Conservation (phyloP, 2,329 filamentous ascomycete genomes). For the Pseudopyrenochaeta lycopersici region DNA sequence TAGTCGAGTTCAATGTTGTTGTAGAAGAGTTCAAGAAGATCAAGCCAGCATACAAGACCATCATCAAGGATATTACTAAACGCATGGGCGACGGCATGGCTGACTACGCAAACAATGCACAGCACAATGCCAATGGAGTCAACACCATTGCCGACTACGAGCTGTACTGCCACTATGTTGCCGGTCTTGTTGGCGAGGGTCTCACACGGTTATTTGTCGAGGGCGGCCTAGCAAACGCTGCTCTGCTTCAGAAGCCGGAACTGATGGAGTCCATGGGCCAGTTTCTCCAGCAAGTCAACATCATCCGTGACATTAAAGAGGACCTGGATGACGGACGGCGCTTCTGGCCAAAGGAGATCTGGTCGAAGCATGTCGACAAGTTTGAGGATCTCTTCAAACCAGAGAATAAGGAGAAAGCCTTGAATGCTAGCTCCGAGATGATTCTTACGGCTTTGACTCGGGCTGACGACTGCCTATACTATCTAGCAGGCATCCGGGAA, state of each 20-base stretch:
- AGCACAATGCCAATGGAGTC: slow-evolving; percentile 81
- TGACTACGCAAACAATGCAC: slow-evolving; percentile 87
- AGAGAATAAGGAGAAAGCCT: slow-evolving; percentile 76
- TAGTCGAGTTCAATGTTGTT: slow-evolving; percentile 91
- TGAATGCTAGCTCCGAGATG: slow-evolving; percentile 93
- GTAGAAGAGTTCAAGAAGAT: slow-evolving; percentile 87
- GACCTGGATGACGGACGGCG: slow-evolving; percentile 86
- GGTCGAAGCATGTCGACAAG: slow-evolving; percentile 90
- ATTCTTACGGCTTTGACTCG: slow-evolving; percentile 87
- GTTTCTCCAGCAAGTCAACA: slow-evolving; percentile 98
- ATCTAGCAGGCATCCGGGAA: slow-evolving; percentile 92
- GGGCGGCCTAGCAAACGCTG: slow-evolving; percentile 84
- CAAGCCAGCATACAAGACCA: slow-evolving; percentile 82
- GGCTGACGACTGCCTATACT: slow-evolving; percentile 94
- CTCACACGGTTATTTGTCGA: slow-evolving; percentile 90
- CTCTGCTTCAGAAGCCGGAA: slow-evolving; percentile 77
- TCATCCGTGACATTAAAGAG: slow-evolving; percentile 93
- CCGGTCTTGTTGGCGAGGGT: slow-evolving; percentile 96
- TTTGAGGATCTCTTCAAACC: slow-evolving; percentile 92
- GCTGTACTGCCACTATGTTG: slow-evolving; percentile 97
- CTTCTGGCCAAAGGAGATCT: slow-evolving; percentile 97
- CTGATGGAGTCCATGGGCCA: slow-evolving; percentile 96
- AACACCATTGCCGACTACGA: slow-evolving; percentile 90
- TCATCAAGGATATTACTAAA: slow-evolving; percentile 90
- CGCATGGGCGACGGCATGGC: slow-evolving; percentile 99